phyloP scores from a whole-genome alignment of 2,329 filamentous ascomycete genomes.

The Sporothrix schenckii region DNA sequence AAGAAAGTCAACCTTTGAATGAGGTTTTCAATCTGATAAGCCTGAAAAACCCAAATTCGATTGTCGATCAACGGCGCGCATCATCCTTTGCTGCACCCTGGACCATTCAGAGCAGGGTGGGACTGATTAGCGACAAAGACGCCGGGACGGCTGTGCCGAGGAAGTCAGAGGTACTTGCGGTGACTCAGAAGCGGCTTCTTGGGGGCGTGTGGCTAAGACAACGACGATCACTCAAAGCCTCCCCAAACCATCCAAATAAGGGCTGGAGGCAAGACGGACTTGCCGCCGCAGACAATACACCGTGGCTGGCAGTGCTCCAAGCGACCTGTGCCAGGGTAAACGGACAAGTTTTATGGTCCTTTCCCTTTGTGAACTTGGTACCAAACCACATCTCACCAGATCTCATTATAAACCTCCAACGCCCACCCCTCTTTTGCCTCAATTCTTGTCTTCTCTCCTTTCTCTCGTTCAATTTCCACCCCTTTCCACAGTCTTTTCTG shows the following conservation, averaged over 20 bases:
- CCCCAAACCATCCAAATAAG: background rate
- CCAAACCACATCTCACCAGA: background rate
- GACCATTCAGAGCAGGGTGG: background rate
- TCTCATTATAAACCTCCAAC: constrained; percentile 22
- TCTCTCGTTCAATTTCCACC: background rate
- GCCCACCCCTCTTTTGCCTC: background rate
- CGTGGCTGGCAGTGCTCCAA: background rate
- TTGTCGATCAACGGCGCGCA: background rate
- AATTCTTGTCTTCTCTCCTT: background rate
- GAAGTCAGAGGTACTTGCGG: constrained; percentile 1
- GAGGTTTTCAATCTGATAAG: background rate
- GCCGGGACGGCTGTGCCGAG: background rate
- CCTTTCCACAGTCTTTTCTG: background rate
- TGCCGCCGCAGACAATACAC: constrained; percentile 11
- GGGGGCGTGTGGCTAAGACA: constrained; percentile 9
- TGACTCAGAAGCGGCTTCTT: background rate
- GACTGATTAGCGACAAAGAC: background rate
- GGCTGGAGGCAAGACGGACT: background rate
- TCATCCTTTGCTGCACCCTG: background rate
- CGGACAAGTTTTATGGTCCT: background rate
- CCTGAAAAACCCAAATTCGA: background rate
- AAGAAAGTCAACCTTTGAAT: background rate
- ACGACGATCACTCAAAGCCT: background rate
- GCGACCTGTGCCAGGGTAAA: background rate
- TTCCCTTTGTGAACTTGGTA: background rate